Evolutionary conservation across 2,329 filamentous ascomycete species (phyloP), one percentile per base, ranked within the genome.

Genomic region (Stenocarpella maydis): DNA sequence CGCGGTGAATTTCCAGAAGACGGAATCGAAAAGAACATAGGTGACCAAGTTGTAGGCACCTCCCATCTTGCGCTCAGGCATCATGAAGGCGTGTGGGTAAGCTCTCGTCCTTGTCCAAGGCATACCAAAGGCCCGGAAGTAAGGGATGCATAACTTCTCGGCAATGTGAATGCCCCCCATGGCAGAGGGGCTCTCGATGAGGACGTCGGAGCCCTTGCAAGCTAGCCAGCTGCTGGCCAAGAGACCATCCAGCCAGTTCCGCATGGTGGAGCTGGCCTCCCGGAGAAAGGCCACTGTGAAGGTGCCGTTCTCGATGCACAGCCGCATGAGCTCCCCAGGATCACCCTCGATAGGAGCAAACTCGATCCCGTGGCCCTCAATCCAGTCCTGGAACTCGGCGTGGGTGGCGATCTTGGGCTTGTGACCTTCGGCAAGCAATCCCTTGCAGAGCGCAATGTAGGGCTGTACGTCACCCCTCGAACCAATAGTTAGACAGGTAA

Each of bases 161-260:
- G 96, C 96, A 73, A 99, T 97, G 79, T 99, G 96, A 66, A 99
- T 97, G 31, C 96, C 96, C 0, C 92, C 94, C 96, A 99, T 99
- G 17, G 96, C 94, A 69, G 93, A 97, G 0, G 96, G 96, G 55
- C 93, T 97, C 79, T 99, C 96, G 71, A 99, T 97, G 47, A 99
- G 84, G 39, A 99, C 83, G 78, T 99, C 95, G 1, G 92, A 92
- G 28, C 91, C 92, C 79, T 97, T 89, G 76, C 95, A 98, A 1
- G 94, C 94, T 52, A 82, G 80, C 90, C 92, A 98, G 0, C 94
- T 91, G 19, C 94, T 95, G 19, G 86, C 86, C 43, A 98, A 88
- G 26, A 99, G 87, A 52, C 94, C 92, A 74, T 98, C 95, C 21
- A 99, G 90, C 95, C 96, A 99, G n/a, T 90, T 91, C 66, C 96